Conservation (phyloP, 495 filamentous ascomycete genomes). For the Penicilliopsis zonata region DNA sequence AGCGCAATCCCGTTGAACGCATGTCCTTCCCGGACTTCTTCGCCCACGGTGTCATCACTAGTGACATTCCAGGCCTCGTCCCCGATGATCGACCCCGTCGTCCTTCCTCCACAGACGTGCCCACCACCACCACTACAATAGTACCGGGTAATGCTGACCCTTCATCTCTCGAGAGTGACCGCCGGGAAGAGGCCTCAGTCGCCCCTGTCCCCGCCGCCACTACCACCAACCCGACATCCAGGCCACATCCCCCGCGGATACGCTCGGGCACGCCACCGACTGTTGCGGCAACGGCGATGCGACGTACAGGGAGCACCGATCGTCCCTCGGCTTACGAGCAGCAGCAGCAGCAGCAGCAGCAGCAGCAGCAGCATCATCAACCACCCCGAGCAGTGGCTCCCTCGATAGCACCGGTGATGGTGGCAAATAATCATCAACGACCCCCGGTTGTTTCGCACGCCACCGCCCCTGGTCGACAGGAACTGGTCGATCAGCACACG, state of each 20-base stretch:
- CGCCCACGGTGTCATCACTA: constrained; percentile 55
- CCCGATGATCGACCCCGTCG: constrained; percentile 53
- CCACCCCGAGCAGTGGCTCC: constrained; percentile 10
- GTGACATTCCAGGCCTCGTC: constrained; percentile 71
- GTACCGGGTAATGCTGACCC: constrained; percentile 3
- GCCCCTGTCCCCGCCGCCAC: constrained; percentile 8
- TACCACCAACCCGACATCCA: constrained; percentile 12
- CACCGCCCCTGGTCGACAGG: constrained; percentile 53
- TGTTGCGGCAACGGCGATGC: constrained; percentile 23
- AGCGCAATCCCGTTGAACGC: constrained; percentile 72
- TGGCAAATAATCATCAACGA: too few species aligned
- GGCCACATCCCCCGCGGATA: constrained; percentile 12
- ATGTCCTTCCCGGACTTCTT: constrained; percentile 80
- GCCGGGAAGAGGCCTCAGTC: constrained; percentile 16
- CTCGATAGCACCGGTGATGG: too few species aligned
- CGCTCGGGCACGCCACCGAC: constrained; percentile 27
- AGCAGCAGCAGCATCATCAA: too few species aligned
- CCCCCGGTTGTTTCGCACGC: constrained; percentile 35
- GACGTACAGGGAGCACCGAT: constrained; percentile 26
- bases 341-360: too few species aligned
- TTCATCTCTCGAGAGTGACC: too few species aligned
- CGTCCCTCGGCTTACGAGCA: constrained; percentile 17
- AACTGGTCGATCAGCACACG: constrained; percentile 24
- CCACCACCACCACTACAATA: too few species aligned
- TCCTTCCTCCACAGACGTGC: constrained; percentile 10